phyloP scores from a whole-genome alignment of 2,329 filamentous ascomycete species.

The Neonectria ditissima region DNA sequence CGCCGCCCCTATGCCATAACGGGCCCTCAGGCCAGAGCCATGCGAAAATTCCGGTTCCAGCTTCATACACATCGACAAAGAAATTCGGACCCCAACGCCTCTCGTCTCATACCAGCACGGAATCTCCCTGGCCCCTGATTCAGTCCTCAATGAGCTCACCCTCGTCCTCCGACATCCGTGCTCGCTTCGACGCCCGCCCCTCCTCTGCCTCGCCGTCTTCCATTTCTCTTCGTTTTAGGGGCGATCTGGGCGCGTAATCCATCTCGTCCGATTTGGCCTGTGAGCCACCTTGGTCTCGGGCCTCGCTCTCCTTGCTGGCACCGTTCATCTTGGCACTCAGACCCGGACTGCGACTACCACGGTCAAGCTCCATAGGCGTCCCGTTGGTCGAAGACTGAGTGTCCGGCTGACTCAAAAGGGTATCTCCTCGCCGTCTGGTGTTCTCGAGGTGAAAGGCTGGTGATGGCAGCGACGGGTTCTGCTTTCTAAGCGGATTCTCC shows the following conservation, averaged over 20 bases:
- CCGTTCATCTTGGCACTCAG: constrained; percentile 56
- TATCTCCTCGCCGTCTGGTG: constrained; percentile 64
- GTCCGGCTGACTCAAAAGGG: constrained; percentile 55
- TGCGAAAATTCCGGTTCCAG: constrained; percentile 33
- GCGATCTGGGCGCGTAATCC: constrained; percentile 50
- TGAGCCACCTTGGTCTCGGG: constrained; percentile 47
- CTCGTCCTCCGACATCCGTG: constrained; percentile 60
- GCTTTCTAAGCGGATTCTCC: constrained; percentile 72
- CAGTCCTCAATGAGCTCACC: constrained; percentile 59
- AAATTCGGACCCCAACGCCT: constrained; percentile 38
- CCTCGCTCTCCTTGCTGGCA: constrained; percentile 50
- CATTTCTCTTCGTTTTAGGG: constrained; percentile 57
- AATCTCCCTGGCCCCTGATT: constrained; percentile 17
- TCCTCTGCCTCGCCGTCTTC: constrained; percentile 51
- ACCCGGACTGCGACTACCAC: constrained; percentile 64
- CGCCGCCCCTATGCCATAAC: constrained; percentile 34
- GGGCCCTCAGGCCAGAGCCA: constrained; percentile 33
- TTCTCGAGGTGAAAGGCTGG: constrained; percentile 68
- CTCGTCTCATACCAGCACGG: constrained; percentile 36
- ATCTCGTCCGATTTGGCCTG: constrained; percentile 49
- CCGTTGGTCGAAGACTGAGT: constrained; percentile 61
- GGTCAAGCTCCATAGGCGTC: constrained; percentile 61
- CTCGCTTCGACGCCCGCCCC: constrained; percentile 57
- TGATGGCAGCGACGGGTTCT: constrained; percentile 65
- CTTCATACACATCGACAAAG: constrained; percentile 29